A percentile compares a stretch with the other conserved stretches of the same genome.
Evolutionary conservation across 73 alveolate species (phyloP).

Genomic region (Diophrys appendiculata): DNA sequence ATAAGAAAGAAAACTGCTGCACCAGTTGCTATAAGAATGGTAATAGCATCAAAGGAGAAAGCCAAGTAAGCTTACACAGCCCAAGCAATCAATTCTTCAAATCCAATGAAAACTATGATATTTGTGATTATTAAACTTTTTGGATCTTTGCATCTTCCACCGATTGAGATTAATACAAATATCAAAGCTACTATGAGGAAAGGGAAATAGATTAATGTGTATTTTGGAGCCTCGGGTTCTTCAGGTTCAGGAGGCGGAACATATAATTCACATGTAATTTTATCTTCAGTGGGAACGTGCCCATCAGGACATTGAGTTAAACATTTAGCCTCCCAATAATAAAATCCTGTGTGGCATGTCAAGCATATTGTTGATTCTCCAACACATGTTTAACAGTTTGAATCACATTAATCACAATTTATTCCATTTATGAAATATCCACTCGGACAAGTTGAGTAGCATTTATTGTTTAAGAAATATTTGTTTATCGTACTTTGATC

Average conservation of each 20-base stretch:
- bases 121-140: constrained; percentile 15
- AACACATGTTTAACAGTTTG: background rate
- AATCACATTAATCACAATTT: background rate
- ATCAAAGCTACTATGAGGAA: constrained; percentile 15
- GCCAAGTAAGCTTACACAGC: background rate
- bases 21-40: background rate
- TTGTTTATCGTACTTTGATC: background rate
- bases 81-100: constrained; percentile 12
- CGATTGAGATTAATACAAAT: constrained; percentile 4
- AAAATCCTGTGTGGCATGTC: constrained; percentile 16
- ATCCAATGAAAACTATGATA: constrained; percentile 15
- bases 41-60: background rate
- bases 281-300: background rate
- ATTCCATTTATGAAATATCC: background rate
- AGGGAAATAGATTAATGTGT: constrained; percentile 29
- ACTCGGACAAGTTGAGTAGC: background rate
- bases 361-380: constrained; percentile 5
- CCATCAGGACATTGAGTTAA: constrained; percentile 21
- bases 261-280: background rate
- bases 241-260: background rate
- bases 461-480: background rate
- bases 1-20: background rate
- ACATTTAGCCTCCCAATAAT: constrained; percentile 2
- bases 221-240: background rate
- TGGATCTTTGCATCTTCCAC: constrained; percentile 18